A percentile compares a stretch with the other conserved stretches of the same genome.
These are phyloP conservation scores for Earliella scabrosa DNA, from an alignment of 1,284 basidiomycete species.

Conservation along the genomic window DNA sequence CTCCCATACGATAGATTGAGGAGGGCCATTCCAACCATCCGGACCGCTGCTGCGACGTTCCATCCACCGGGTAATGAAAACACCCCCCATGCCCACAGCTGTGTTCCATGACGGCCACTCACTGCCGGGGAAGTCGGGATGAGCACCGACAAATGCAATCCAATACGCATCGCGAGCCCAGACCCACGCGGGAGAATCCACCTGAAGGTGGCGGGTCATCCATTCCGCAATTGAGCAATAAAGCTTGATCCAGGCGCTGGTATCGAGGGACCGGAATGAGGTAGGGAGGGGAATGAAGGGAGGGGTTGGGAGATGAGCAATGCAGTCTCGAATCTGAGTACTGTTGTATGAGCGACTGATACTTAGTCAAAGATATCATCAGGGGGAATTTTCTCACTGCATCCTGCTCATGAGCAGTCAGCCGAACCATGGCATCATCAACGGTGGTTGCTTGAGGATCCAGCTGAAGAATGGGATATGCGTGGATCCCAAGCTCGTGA, in stretches of 20 bases:
- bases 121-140: neutral
- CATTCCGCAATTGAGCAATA: neutral
- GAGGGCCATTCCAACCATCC: neutral
- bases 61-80: neutral
- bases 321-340: too few species aligned
- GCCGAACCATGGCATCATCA: neutral
- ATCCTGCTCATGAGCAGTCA: neutral
- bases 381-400: neutral
- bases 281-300: too few species aligned
- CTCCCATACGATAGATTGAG: neutral
- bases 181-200: neutral
- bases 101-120: neutral
- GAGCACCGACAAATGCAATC: neutral
- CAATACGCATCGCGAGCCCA: neutral
- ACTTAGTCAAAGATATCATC: neutral
- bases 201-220: neutral
- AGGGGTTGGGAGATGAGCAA: too few species aligned
- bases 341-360: too few species aligned
- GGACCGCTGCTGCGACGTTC: neutral
- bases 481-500: neutral
- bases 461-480: neutral
- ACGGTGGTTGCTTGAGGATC: neutral
- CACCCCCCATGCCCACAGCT: neutral
- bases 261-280: too few species aligned
- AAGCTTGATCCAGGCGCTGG: neutral